Conservation (phyloP, 148 eudicot species). For the Cornus suecica region DNA sequence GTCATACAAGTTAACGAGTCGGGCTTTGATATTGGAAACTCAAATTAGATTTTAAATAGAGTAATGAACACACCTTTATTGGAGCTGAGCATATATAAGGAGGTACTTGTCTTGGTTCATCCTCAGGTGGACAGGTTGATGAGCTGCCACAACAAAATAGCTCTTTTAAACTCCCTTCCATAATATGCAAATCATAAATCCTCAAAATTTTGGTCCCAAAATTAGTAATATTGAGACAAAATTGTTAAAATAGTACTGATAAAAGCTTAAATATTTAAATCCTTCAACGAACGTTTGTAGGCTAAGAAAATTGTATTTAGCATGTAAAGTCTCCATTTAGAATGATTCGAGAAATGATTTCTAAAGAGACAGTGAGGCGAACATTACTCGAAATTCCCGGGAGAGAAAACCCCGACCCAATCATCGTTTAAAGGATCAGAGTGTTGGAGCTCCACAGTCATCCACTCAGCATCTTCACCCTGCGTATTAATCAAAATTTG, state of each 20-base stretch:
- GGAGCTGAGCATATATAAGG: constrained; percentile 88
- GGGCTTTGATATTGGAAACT: neutral
- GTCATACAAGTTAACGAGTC: neutral
- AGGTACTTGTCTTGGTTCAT: constrained; percentile 40
- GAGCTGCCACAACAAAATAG: constrained; percentile 39
- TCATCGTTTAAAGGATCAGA: constrained; percentile 64
- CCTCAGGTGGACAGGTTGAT: constrained; percentile 53
- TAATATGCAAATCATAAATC: neutral
- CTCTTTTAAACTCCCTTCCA: neutral
- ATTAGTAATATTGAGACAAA: no score
- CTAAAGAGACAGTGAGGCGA: neutral
- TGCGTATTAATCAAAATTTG: constrained; percentile 14
- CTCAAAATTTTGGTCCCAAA: neutral
- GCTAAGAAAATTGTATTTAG: neutral
- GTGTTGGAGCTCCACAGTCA: constrained; percentile 47
- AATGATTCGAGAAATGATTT: neutral
- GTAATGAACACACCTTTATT: constrained; percentile 58
- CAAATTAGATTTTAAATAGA: neutral
- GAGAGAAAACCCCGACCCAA: constrained; percentile 95
- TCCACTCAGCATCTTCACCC: constrained; percentile 87
- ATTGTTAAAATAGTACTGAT: no score
- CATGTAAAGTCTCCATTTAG: neutral
- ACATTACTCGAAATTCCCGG: constrained; percentile 61
- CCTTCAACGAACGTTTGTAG: no score
- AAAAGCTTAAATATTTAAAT: no score